Evolutionary conservation across 768 basidiomycete species (phyloP).

Genomic region (Mycena venus): DNA sequence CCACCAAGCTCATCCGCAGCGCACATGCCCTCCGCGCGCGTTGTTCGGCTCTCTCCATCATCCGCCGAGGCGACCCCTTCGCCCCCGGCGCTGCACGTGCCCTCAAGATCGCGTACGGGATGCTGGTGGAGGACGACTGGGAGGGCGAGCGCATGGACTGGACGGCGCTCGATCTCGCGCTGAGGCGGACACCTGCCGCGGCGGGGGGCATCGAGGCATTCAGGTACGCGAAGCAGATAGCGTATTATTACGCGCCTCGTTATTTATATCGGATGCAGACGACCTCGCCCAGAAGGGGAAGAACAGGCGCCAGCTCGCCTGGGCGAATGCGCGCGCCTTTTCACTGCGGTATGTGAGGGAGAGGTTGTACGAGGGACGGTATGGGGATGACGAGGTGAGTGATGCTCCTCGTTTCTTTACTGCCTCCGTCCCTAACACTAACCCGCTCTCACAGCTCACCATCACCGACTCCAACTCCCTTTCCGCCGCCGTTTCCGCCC

Average conservation of each 20-base stretch:
- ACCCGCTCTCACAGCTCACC: too few species aligned
- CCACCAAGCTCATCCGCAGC: too few species aligned
- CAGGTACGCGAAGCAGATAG: too few species aligned
- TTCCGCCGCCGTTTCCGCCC: too few species aligned
- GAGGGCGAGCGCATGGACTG: neutral
- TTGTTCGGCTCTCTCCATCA: neutral
- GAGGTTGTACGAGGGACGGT: slow-evolving; percentile 8
- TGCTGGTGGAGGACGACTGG: slow-evolving; percentile 14
- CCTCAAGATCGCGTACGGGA: slow-evolving; percentile 4
- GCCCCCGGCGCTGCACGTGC: neutral
- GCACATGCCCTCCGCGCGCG: neutral
- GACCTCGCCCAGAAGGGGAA: neutral
- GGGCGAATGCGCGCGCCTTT: slow-evolving; percentile 21
- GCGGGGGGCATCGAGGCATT: too few species aligned
- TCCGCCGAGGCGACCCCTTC: neutral
- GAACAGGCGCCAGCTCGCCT: slow-evolving; percentile 26
- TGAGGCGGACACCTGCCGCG: too few species aligned
- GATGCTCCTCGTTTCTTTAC: too few species aligned
- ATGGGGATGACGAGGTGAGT: neutral
- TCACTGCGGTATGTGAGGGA: slow-evolving; percentile 5
- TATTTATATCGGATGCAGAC: neutral
- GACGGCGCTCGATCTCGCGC: neutral
- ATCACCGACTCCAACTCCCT: too few species aligned
- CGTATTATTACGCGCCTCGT: neutral
- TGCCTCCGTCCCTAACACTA: too few species aligned